Evolutionary conservation across 2,329 filamentous ascomycete genomes (phyloP).

Genomic region (Ophiostoma quercus): DNA sequence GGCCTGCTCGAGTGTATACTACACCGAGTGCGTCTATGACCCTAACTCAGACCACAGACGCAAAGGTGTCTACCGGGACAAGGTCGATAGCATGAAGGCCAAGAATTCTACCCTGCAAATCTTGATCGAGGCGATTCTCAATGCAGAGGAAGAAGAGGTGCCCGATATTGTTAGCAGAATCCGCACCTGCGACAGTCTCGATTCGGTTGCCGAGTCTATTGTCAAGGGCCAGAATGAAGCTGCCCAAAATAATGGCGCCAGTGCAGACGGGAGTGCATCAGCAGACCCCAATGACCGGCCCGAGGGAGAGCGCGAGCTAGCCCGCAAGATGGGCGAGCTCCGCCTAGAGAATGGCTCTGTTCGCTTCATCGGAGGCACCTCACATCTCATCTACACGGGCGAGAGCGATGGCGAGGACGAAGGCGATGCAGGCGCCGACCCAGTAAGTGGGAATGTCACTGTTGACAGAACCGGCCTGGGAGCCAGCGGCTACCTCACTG

Average conservation of each 20-base stretch:
- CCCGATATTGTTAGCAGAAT: constrained; percentile 77
- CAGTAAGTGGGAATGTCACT: not conserved
- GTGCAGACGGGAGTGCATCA: constrained; percentile 35
- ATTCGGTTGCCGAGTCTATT: constrained; percentile 51
- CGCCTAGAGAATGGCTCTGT: constrained; percentile 80
- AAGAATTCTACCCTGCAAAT: constrained; percentile 83
- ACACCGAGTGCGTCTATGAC: constrained; percentile 87
- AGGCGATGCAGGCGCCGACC: not conserved
- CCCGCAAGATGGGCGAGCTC: constrained; percentile 88
- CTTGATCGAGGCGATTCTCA: constrained; percentile 87
- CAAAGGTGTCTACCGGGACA: constrained; percentile 95
- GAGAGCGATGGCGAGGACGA: constrained; percentile 28
- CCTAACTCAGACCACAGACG: constrained; percentile 92
- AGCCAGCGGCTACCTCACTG: constrained; percentile 31
- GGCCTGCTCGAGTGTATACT: constrained; percentile 92
- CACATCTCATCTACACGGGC: constrained; percentile 71
- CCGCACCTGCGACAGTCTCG: constrained; percentile 70
- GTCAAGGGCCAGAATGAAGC: constrained; percentile 36
- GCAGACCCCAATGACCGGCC: constrained; percentile 33
- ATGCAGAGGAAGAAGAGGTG: constrained; percentile 83
- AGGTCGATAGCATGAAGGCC: constrained; percentile 81
- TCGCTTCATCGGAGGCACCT: constrained; percentile 89
- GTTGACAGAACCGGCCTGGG: constrained; percentile 31
- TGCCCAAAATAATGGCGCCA: constrained; percentile 34
- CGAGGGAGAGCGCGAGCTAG: constrained; percentile 70